These are phyloP conservation scores for Trametes cingulata DNA, from an alignment of 768 basidiomycete genomes.

Conservation along the genomic window DNA sequence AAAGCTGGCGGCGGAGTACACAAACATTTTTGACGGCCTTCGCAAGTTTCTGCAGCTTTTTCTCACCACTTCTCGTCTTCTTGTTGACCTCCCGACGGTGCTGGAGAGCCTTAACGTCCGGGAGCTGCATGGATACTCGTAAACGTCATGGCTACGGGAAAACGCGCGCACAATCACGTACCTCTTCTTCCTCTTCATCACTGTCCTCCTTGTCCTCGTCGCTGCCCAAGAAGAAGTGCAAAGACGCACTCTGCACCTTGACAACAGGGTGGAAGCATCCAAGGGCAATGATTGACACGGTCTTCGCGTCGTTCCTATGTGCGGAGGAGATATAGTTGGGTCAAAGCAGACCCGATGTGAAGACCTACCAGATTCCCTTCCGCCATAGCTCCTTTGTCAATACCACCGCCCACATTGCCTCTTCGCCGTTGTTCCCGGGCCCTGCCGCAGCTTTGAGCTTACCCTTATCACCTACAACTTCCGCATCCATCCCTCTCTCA, in stretches of 20 bases:
- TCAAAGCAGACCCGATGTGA: not conserved
- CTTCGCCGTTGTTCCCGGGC: slow-evolving; percentile 58
- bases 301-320: slow-evolving; percentile 82
- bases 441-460: slow-evolving; percentile 52
- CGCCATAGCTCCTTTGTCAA: slow-evolving; percentile 93
- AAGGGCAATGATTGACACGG: slow-evolving; percentile 87
- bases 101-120: slow-evolving; percentile 72
- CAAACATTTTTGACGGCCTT: slow-evolving; percentile 75
- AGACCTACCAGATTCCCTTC: slow-evolving; percentile 79
- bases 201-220: slow-evolving; percentile 76
- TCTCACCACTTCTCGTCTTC: slow-evolving; percentile 82
- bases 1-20: not conserved
- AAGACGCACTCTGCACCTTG: slow-evolving; percentile 92
- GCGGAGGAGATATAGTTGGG: not conserved
- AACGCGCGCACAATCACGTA: not conserved
- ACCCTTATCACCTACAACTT: slow-evolving; percentile 83
- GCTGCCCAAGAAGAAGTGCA: slow-evolving; percentile 95
- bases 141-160: too few relatives aligned
- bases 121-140: slow-evolving; percentile 40
- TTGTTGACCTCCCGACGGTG: slow-evolving; percentile 94
- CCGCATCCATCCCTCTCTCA: slow-evolving; percentile 84
- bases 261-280: slow-evolving; percentile 92
- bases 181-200: slow-evolving; percentile 62
- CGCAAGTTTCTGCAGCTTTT: slow-evolving; percentile 72
- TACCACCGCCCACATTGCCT: slow-evolving; percentile 97